A percentile compares a stretch with the other conserved stretches of the same genome.
phyloP scores from a whole-genome alignment of 768 basidiomycete genomes.

The Tylopilus sp. region DNA sequence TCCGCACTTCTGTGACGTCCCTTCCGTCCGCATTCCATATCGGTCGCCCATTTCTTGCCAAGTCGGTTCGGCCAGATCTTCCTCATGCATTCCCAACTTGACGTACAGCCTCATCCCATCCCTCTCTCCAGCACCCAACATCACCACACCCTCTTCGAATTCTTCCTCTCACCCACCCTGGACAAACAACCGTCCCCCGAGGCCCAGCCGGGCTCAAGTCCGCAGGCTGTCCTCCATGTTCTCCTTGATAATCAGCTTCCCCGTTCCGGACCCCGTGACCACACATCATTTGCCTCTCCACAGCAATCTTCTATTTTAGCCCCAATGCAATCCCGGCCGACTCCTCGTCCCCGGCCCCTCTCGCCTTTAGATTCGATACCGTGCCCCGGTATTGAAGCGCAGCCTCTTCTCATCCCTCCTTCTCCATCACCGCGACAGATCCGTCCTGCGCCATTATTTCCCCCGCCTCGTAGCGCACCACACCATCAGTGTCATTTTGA shows the following conservation, averaged over 20 bases:
- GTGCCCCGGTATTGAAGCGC: background rate
- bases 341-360: conserved; percentile 17
- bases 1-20: conserved; percentile 10
- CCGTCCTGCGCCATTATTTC: conserved; percentile 37
- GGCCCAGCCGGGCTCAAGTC: conserved; percentile 35
- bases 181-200: conserved; percentile 34
- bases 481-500: conserved; percentile 45
- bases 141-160: conserved; percentile 22
- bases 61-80: conserved; percentile 16
- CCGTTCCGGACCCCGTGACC: conserved; percentile 32
- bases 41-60: conserved; percentile 14
- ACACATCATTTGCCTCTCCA: conserved; percentile 19
- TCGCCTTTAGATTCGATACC: conserved; percentile 5
- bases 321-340: conserved; percentile 13
- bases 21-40: conserved; percentile 17
- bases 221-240: conserved; percentile 30
- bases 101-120: conserved; percentile 25
- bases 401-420: conserved; percentile 29
- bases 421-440: conserved; percentile 45
- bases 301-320: conserved; percentile 11
- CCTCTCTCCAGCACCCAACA: conserved; percentile 9
- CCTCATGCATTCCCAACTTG: conserved; percentile 27
- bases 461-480: conserved; percentile 41
- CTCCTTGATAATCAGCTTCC: conserved; percentile 33
- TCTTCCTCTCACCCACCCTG: conserved; percentile 32